Percentiles rank a stretch among this genome's conserved stretches.
Conservation (phyloP, 225 moss, liverwort and hornwort genomes). For the Pseudisothecium myosuroides region DNA sequence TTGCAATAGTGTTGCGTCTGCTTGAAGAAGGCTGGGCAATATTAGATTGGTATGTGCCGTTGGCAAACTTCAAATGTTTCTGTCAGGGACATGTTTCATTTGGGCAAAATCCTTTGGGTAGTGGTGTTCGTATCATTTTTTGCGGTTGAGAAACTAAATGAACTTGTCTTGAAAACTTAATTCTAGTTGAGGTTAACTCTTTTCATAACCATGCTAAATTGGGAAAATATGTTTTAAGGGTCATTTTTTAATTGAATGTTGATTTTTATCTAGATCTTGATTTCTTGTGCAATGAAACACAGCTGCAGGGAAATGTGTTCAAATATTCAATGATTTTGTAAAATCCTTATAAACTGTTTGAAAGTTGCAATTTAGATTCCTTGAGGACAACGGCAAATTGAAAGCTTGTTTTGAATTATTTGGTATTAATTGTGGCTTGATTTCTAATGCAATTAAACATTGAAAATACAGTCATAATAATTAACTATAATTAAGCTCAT, state of each 20-base stretch:
- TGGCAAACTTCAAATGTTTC: background rate
- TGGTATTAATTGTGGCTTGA: too few relatives aligned
- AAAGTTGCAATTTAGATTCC: too few relatives aligned
- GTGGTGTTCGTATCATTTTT: background rate
- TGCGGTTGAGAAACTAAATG: background rate
- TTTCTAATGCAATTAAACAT: background rate
- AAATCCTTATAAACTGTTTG: background rate
- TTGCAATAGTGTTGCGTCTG: background rate
- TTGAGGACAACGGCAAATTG: background rate
- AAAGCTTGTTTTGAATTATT: background rate
- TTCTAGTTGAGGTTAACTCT: background rate
- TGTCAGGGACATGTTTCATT: background rate
- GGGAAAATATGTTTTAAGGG: background rate
- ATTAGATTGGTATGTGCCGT: background rate
- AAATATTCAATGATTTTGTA: background rate
- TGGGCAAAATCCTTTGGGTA: background rate
- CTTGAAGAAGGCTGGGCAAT: background rate
- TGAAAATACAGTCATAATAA: background rate
- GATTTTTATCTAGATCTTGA: background rate
- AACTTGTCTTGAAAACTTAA: background rate
- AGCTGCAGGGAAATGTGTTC: background rate
- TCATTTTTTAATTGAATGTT: background rate
- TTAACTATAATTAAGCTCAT: background rate
- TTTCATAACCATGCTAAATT: background rate
- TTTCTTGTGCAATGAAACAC: background rate